Evolutionary conservation across 1,284 basidiomycete species (phyloP), one percentile per base, ranked within the genome.

Genomic region (Papiliotrema terrestris): DNA sequence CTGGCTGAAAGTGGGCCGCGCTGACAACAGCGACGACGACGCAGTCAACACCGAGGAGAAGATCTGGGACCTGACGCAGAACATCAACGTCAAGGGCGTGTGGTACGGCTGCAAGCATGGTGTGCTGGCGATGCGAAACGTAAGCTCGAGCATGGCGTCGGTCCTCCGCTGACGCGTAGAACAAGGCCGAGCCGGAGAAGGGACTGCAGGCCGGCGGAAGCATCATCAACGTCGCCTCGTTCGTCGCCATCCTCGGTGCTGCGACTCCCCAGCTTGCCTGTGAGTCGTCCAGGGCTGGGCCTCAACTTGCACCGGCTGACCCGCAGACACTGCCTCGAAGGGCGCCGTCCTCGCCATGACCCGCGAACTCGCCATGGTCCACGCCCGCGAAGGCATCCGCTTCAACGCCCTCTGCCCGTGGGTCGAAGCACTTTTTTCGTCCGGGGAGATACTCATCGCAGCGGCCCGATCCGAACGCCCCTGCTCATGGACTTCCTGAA

Each of bases 31-130:
- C 41, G 94, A 98, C 71, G 93, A 95, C 72, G 87, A 93, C 72
- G 94, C 94, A 6, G 80, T 97, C 68, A 93, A 91, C 75, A 98
- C 94, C 15, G 91, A 95, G 67, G 94, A 98, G 77, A 85, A 83
- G 62, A 91, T 97, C 75, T 97, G 94, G 93, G 91, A 95, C 74
- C 80, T 92, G 55, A 92, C 90, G 5, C 91, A 94, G 86, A 82
- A 84, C 59, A 88, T 97, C 80, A 98, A 98, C 76, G 84, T 95
- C 73, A 98, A 98, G 78, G 94, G 94, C 53, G 95, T 97, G 56
- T 97, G 94, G 94, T 98, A 88, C 86, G 94, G 95, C 45, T 94
- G 89, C 83, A 96, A 97, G 78, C 87, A 98, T 72, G 94, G 92
- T 8, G 93, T 98, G 71, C 80, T 87, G 52, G 95, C 94, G 23